Base-by-base conservation (phyloP, 2,329 filamentous ascomycete species). In the Epichloe coenophiala region DNA sequence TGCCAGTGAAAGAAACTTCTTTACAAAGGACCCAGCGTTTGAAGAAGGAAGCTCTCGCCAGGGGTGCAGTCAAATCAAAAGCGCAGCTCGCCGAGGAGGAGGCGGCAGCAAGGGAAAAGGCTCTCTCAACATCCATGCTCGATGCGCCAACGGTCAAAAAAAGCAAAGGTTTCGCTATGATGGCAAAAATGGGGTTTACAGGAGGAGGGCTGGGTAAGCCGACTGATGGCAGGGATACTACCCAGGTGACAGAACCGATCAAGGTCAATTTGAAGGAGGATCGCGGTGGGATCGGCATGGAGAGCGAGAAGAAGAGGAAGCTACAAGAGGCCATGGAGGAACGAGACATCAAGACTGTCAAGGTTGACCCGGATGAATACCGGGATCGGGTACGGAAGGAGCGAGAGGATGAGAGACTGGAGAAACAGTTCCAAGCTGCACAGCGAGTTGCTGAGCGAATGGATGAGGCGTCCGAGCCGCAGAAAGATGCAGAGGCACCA, bases 141-240 rank as follows among this genome's bases (percentile, higher is more conserved):
- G 77, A 82, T 19, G 64, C 69, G 39, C 66, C 71, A 5, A 65
- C 66, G 15, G 70, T 76, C 15, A 75, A 79, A 47, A 76, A 27
- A 59, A 94, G 83, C 70, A 97, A 96, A 63, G 93, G 91, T 1
- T 80, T 94, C 54, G 81, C 87, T 56, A 96, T 98, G 88, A 95
- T 98, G 90, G 84, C 88, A 21, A 91, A 88, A 67, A 87, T 98
- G 75, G 93, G 93, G 1, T 98, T 94, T 70, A 84, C 81, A 52
- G 89, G 90, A 23, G 81, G 80, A 37, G 76, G 81, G 0, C 71
- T 97, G 3, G 93, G 93, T 1, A 69, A 65, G 50, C 64, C 64
- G 55, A 80, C 77, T 58, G 71, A 73, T n/a, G 68, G 69, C 8
- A 67, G 68, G 27, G 54, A 62, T n/a, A 60, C 58, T 12, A 45